Evolutionary conservation across 2,329 filamentous ascomycete genomes (phyloP).

Genomic region (Domatiomyces globalis): DNA sequence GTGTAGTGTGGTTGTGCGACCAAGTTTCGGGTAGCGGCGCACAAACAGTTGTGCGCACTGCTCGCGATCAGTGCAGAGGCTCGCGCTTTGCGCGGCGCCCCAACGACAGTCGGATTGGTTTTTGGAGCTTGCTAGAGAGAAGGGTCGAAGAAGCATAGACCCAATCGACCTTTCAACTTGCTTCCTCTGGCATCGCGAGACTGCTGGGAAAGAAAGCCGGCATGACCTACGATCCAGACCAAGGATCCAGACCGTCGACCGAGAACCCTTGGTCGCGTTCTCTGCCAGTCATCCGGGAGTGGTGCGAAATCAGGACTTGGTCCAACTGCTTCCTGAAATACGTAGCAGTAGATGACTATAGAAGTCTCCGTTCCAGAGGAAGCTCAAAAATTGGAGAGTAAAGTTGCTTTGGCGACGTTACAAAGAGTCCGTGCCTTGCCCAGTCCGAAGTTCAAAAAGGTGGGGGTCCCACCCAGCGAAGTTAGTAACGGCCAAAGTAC

Average conservation of each 20-base stretch:
- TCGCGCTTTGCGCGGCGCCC: not conserved
- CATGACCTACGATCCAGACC: not conserved
- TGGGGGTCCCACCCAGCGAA: not conserved
- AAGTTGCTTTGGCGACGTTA: not conserved
- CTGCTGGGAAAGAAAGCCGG: not conserved
- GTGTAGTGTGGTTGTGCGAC: conserved; percentile 16
- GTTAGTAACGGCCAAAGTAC: not conserved
- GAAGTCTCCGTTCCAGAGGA: not conserved
- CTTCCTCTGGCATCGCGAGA: not conserved
- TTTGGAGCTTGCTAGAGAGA: not conserved
- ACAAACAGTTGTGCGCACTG: not conserved
- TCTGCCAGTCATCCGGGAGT: not conserved
- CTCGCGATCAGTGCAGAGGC: not conserved
- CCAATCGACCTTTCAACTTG: not conserved
- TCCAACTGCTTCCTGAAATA: not conserved
- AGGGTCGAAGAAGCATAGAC: not conserved
- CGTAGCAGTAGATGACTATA: not conserved
- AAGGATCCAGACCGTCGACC: not conserved
- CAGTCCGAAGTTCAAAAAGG: not conserved
- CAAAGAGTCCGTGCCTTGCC: not conserved
- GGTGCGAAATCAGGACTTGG: not conserved
- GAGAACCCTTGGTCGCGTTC: not conserved
- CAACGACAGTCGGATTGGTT: not conserved
- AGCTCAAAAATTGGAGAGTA: not conserved
- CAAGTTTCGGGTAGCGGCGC: conserved; percentile 16